A percentile compares a stretch with the other conserved stretches of the same genome.
These are phyloP conservation scores for Marasmius oreades DNA, from an alignment of 1,284 basidiomycete species.

Conservation along the genomic window DNA sequence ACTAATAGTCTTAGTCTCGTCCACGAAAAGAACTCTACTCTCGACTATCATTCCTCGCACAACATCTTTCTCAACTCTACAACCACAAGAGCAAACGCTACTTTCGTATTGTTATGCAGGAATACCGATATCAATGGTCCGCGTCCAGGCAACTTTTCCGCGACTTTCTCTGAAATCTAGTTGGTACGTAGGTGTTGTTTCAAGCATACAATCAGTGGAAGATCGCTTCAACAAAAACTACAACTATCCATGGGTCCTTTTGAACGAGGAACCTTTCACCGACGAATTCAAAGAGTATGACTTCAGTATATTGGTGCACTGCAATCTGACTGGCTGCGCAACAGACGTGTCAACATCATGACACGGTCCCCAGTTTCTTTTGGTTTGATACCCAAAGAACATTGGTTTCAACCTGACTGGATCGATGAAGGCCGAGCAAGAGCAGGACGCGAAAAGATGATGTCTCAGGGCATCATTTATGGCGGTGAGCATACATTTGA, in stretches of 20 bases:
- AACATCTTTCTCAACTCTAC: slow-evolving; percentile 10
- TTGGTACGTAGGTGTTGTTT: slow-evolving; percentile 48
- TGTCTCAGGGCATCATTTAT: slow-evolving; percentile 65
- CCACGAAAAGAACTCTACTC: neutral
- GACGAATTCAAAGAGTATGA: slow-evolving; percentile 64
- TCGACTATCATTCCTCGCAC: neutral
- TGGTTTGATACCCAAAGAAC: slow-evolving; percentile 66
- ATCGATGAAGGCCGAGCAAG: slow-evolving; percentile 70
- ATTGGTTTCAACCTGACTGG: slow-evolving; percentile 84
- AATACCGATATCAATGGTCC: slow-evolving; percentile 46
- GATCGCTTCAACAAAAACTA: slow-evolving; percentile 62
- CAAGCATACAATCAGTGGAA: slow-evolving; percentile 52
- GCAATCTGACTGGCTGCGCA: slow-evolving; percentile 1
- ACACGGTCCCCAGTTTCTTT: slow-evolving; percentile 56
- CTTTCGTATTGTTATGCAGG: slow-evolving; percentile 35
- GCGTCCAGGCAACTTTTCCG: slow-evolving; percentile 21
- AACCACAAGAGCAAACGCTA: slow-evolving; percentile 31
- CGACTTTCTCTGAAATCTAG: slow-evolving; percentile 27
- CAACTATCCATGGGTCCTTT: slow-evolving; percentile 68
- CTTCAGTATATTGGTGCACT: neutral
- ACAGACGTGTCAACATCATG: slow-evolving; percentile 54
- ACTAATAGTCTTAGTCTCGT: slow-evolving; percentile 1
- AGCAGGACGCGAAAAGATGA: slow-evolving; percentile 59
- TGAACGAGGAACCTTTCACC: slow-evolving; percentile 69
- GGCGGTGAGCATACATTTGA: slow-evolving; percentile 40